Evolutionary conservation across 306 rosid species (phyloP).

Genomic region (Oxytropis ochrocephala): DNA sequence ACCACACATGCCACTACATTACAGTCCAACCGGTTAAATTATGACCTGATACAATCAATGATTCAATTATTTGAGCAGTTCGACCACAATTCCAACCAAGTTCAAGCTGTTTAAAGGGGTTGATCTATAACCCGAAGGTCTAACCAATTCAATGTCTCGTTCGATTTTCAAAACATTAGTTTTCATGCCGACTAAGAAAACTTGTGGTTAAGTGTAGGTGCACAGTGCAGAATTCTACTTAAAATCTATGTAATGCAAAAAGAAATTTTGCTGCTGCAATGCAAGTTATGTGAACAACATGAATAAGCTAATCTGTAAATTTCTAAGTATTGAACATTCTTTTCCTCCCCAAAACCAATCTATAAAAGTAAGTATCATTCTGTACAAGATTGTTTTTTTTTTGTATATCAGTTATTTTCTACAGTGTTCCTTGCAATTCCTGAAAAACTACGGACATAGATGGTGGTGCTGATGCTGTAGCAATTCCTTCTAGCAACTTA

Average conservation of each 20-base stretch:
- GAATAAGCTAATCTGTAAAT: constrained; percentile 32
- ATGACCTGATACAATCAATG: no score
- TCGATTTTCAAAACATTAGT: not conserved
- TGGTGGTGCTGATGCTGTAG: constrained; percentile 25
- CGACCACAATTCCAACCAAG: no score
- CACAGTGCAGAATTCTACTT: not conserved
- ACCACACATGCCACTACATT: not conserved
- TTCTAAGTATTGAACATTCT: constrained; percentile 28
- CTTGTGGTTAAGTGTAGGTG: constrained; percentile 21
- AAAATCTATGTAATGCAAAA: not conserved
- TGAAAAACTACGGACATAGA: not conserved
- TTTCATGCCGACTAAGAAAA: not conserved
- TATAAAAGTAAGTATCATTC: constrained; percentile 26
- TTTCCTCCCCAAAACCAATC: constrained; percentile 13
- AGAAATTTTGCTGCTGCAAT: not conserved
- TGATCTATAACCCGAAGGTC: no score
- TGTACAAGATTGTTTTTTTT: constrained; percentile 35
- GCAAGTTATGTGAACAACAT: constrained; percentile 23
- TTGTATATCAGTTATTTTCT: constrained; percentile 18
- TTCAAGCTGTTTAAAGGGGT: no score
- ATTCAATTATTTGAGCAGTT: no score
- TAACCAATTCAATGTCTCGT: no score
- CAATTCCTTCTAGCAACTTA: constrained; percentile 46
- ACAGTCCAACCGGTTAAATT: no score
- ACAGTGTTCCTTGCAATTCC: constrained; percentile 19